Evolutionary conservation across 768 basidiomycete genomes (phyloP), one percentile per base, ranked within the genome.

Genomic region (Leccinum subtestaceum): DNA sequence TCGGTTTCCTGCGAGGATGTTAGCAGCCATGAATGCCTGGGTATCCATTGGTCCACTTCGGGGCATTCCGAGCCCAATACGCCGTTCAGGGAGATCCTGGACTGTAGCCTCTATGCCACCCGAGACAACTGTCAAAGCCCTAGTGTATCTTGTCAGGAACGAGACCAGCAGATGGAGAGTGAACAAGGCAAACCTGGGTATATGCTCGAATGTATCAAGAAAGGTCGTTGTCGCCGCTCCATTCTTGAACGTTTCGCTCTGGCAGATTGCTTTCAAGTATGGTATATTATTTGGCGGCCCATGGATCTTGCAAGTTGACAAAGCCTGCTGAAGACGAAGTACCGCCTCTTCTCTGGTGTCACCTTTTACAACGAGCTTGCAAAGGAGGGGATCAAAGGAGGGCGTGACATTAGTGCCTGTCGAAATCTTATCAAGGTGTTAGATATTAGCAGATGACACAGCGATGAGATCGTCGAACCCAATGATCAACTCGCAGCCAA

Each of bases 31-130:
- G 68, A 85, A 83, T 0, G 87, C 82, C 10, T 82, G 66, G 10
- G 75, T 58, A 64, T 90, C 88, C 82, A 87, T 84, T 0, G 86
- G 83, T 0, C 88, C 88, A 59, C 83, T 81, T 13, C 73, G 77
- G 0, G 88, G 88, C 3, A 88, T 78, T 2, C 87, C 88, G 32
- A 81, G 71, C 1, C 84, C 81, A 0, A 81, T 75, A 0, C 64
- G 66, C 1, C 86, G 78, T 0, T 83, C 82, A 0, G 84, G 82
- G 19, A 81, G 77, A 62, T 86, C 84, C 63, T 87, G 86, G 0
- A 51, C 72, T 0, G 81, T 81, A 9, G 79, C 78, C 38, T 86
- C 84, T 7, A 87, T 72, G 0, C 86, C 85, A 3, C 80, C 74
- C 2, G 78, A 76, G 4, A 84, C 48, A 4, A 89, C 80, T 21